phyloP scores from a whole-genome alignment of 1,139 yeast genomes.

The Wickerhamiella pararugosa region DNA sequence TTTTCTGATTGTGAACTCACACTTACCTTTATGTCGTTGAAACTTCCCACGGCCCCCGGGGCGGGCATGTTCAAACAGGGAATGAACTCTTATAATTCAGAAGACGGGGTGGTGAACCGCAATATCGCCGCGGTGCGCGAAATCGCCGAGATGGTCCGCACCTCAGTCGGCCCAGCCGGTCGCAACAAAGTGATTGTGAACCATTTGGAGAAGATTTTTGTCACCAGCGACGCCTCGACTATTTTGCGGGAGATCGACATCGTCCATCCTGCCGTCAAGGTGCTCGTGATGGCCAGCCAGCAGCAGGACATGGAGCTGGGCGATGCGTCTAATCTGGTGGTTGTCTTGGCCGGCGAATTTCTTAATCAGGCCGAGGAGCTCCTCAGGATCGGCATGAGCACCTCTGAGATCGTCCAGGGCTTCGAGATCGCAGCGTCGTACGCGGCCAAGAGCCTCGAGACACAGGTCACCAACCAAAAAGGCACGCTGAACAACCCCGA shows the following conservation, averaged over 20 bases:
- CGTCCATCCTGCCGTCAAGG: slow-evolving; percentile 94
- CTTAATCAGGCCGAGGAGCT: slow-evolving; percentile 17
- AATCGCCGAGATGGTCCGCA: slow-evolving; percentile 76
- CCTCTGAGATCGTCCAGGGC: slow-evolving; percentile 17
- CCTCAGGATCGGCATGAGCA: slow-evolving; percentile 47
- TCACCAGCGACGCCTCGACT: slow-evolving; percentile 95
- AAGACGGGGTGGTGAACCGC: slow-evolving; percentile 88
- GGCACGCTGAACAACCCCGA: slow-evolving; percentile 36
- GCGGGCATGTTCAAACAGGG: slow-evolving; percentile 93
- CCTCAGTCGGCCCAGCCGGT: slow-evolving; percentile 97
- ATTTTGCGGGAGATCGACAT: slow-evolving; percentile 86
- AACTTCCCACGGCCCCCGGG: slow-evolving; percentile 86
- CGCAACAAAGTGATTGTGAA: slow-evolving; percentile 91
- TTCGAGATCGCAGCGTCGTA: slow-evolving; percentile 34
- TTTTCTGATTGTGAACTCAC: too few species aligned
- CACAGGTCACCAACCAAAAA: slow-evolving; percentile 42
- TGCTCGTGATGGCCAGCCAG: slow-evolving; percentile 88
- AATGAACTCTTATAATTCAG: slow-evolving; percentile 73
- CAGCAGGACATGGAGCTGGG: slow-evolving; percentile 85
- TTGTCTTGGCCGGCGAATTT: slow-evolving; percentile 43
- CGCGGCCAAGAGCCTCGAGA: slow-evolving; percentile 51
- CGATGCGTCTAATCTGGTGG: slow-evolving; percentile 57
- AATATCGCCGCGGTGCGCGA: slow-evolving; percentile 92
- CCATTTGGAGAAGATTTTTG: slow-evolving; percentile 63
- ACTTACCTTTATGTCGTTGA: slow-evolving; percentile 26